Evolutionary conservation across 805 yeast species (phyloP), one percentile per base, ranked within the genome.

Genomic region (Saturnispora besseyi): DNA sequence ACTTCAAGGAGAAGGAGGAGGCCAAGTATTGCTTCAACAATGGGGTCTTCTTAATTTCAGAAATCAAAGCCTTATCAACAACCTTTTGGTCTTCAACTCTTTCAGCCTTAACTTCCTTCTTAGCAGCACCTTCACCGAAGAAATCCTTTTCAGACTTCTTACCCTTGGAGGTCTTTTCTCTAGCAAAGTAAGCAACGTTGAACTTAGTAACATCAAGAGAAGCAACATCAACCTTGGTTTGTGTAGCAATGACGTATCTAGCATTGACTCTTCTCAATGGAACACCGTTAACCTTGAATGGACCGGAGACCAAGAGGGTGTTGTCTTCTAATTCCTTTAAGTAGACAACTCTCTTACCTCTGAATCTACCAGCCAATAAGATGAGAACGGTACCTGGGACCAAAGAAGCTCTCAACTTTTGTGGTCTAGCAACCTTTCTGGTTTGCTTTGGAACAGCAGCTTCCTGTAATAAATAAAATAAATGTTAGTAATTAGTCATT

Each of bases 301-400:
- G 99, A 73, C 99, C 99, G 56, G 96, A 77, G 58, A 91, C 96
- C 70, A 91, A 85, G 67, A 91, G 79, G 60, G 97, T 91, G 88
- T 88, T 87, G 83, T 93, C 98, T 78, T 89, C 96, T 71, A 93
- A 82, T 75, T 84, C 77, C 84, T 91, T 91, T 74, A 91, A 84
- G 85, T 85, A 86, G 61, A 91, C 98, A 66, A 93, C 99, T 79
- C 98, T 90, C 87, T 91, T 93, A 75, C 99, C 99, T 78, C 99
- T 87, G 95, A 89, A 91, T 77, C 96, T 88, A 73, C 99, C 99
- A 68, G 98, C 97, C 72, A 91, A 82, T 73, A 91, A 78, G 75
- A 91, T 91, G 72, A 93, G 80, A 63, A 91, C 97, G 69, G 97
- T 86, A 74, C 99, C 99, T 75, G 97, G 97, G 63, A 86, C 95